These are phyloP conservation scores for Clavispora carvajalis DNA, from an alignment of 805 yeast genomes.

Conservation along the genomic window DNA sequence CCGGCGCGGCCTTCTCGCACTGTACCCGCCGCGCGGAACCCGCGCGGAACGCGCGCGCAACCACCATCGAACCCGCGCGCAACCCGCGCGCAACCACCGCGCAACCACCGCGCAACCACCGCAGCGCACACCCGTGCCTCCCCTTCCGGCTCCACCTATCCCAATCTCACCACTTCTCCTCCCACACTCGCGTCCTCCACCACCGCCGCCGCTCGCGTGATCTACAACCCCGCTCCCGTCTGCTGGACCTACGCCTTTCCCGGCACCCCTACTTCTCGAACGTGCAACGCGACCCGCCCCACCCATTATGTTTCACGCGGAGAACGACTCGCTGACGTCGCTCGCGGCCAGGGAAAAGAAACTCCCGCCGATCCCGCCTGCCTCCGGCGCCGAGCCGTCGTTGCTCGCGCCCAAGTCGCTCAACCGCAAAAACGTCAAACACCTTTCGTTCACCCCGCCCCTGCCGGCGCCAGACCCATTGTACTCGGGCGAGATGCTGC, in stretches of 20 bases:
- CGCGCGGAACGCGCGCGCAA: too few species aligned
- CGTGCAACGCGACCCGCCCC: background rate
- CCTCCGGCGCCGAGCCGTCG: slow-evolving; percentile 10
- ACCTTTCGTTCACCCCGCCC: slow-evolving; percentile 18
- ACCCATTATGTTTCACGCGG: background rate
- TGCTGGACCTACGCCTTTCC: too few species aligned
- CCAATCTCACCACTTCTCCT: background rate
- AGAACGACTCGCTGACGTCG: slow-evolving; percentile 1
- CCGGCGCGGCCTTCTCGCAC: background rate
- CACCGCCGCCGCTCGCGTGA: too few species aligned
- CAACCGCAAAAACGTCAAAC: slow-evolving; percentile 36
- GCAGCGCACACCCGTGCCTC: background rate
- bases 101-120: too few species aligned
- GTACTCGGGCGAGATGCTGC: slow-evolving; percentile 4
- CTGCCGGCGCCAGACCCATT: background rate
- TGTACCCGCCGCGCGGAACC: too few species aligned
- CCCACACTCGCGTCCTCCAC: background rate
- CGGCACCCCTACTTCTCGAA: background rate
- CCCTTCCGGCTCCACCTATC: background rate
- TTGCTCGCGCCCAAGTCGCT: slow-evolving; percentile 32
- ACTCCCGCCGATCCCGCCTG: slow-evolving; percentile 34
- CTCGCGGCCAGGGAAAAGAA: slow-evolving; percentile 29
- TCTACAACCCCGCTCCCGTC: too few species aligned
- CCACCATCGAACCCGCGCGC: too few species aligned
- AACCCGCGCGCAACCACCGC: too few species aligned